Evolutionary conservation across 116 monocot genomes (phyloP).

Genomic region (Zostera marina): DNA sequence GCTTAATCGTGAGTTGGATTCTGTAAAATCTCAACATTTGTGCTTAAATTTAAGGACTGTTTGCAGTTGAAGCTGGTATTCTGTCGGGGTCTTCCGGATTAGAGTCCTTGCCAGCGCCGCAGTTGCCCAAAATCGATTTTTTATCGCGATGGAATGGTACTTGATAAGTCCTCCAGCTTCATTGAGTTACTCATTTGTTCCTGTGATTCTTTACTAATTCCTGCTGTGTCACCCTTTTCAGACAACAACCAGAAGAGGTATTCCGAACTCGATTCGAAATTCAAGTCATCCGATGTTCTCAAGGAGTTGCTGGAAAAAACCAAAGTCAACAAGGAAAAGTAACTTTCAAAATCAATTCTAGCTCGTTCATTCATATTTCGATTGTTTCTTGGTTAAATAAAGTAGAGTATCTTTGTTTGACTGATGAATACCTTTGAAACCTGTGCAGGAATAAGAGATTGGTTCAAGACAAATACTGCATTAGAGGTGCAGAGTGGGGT

Average conservation of each 20-base stretch:
- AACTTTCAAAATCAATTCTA: too few species aligned
- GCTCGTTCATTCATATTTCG: too few species aligned
- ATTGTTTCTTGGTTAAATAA: too few species aligned
- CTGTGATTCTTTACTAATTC: neutral
- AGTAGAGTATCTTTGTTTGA: too few species aligned
- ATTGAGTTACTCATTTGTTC: neutral
- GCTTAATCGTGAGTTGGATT: neutral
- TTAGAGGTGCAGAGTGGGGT: slow-evolving; percentile 91
- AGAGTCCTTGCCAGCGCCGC: slow-evolving; percentile 73
- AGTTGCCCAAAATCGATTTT: slow-evolving; percentile 81
- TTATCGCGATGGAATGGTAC: slow-evolving; percentile 47
- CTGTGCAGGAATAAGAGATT: slow-evolving; percentile 42
- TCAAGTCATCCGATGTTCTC: slow-evolving; percentile 63
- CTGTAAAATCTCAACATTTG: neutral
- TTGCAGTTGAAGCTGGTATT: slow-evolving; percentile 67
- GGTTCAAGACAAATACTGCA: slow-evolving; percentile 85
- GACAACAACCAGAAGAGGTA: slow-evolving; percentile 84
- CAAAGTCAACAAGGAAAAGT: slow-evolving; percentile 68
- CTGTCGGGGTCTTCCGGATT: slow-evolving; percentile 73
- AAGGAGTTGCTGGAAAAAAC: slow-evolving; percentile 87
- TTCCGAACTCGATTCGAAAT: slow-evolving; percentile 67
- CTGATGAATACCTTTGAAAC: neutral
- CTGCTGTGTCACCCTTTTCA: slow-evolving; percentile 8
- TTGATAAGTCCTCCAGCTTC: neutral
- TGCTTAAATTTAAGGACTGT: neutral